These are phyloP conservation scores for Carex kokanica DNA, from an alignment of 176 grass and related monocot species.

Conservation along the genomic window DNA sequence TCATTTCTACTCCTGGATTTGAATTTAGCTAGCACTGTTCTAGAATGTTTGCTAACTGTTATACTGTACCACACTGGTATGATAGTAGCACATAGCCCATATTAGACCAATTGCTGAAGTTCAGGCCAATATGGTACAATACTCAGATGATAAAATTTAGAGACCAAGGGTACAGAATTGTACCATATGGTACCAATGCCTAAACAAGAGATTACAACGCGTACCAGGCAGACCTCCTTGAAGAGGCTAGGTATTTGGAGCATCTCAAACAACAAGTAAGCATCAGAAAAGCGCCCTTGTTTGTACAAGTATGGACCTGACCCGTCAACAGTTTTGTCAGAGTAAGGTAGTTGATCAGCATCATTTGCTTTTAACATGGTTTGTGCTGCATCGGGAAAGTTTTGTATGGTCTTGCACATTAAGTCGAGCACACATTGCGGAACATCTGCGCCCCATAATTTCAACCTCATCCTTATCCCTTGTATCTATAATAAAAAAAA, in stretches of 20 bases:
- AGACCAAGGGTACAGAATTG: background rate
- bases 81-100: background rate
- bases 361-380: slow-evolving; percentile 73
- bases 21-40: background rate
- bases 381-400: slow-evolving; percentile 65
- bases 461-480: slow-evolving; percentile 65
- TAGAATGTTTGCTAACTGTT: background rate
- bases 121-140: background rate
- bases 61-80: background rate
- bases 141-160: background rate
- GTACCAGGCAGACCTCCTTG: slow-evolving; percentile 45
- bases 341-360: slow-evolving; percentile 41
- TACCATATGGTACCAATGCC: background rate
- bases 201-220: background rate
- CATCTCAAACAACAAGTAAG: slow-evolving; percentile 86
- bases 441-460: slow-evolving; percentile 68
- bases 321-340: slow-evolving; percentile 63
- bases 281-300: slow-evolving; percentile 63
- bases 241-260: slow-evolving; percentile 66
- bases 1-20: background rate
- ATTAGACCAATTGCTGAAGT: too few relatives aligned
- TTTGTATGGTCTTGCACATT: slow-evolving; percentile 70
- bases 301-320: slow-evolving; percentile 59
- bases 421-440: slow-evolving; percentile 69
- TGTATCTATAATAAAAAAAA: slow-evolving; percentile 38